Evolutionary conservation across 192 early-diverging fungal genomes (phyloP).

Genomic region (Coemansia furcata): DNA sequence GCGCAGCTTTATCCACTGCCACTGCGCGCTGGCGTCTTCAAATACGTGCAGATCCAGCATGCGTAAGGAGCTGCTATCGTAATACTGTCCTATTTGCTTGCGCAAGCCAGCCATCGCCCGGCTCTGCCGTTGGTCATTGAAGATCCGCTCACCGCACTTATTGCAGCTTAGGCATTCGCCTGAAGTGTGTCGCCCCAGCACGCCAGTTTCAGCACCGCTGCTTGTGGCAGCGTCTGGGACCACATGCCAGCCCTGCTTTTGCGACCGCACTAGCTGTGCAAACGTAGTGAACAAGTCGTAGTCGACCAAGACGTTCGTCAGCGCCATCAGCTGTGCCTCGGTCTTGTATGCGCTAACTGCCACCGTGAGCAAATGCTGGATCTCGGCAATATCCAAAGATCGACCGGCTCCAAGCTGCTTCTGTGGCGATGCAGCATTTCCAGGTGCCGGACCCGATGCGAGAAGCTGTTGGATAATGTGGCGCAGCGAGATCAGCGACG

Average conservation of each 20-base stretch:
- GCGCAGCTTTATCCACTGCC: conserved; percentile 55
- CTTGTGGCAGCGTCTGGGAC: not conserved
- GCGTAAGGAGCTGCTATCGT: conserved; percentile 33
- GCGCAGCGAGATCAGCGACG: conserved; percentile 46
- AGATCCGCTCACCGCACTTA: conserved; percentile 28
- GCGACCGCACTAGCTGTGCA: conserved; percentile 48
- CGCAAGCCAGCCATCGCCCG: conserved; percentile 29
- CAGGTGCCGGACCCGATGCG: not conserved
- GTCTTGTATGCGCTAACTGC: conserved; percentile 52
- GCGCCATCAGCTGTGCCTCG: conserved; percentile 48
- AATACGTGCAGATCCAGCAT: conserved; percentile 52
- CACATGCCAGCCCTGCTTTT: conserved; percentile 48
- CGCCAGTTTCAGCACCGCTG: not conserved
- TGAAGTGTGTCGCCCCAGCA: not conserved
- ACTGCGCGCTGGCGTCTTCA: conserved; percentile 45
- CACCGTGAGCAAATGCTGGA: conserved; percentile 47
- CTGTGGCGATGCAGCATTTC: not conserved
- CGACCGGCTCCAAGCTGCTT: conserved; percentile 15
- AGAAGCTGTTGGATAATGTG: conserved; percentile 50
- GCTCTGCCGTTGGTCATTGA: conserved; percentile 38
- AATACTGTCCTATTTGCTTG: conserved; percentile 37
- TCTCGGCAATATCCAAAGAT: conserved; percentile 42
- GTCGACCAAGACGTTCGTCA: conserved; percentile 48
- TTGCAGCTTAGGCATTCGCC: conserved; percentile 16
- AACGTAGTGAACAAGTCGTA: conserved; percentile 49